Base-by-base conservation (phyloP, 345 rosid species). In the Linum lewisii region DNA sequence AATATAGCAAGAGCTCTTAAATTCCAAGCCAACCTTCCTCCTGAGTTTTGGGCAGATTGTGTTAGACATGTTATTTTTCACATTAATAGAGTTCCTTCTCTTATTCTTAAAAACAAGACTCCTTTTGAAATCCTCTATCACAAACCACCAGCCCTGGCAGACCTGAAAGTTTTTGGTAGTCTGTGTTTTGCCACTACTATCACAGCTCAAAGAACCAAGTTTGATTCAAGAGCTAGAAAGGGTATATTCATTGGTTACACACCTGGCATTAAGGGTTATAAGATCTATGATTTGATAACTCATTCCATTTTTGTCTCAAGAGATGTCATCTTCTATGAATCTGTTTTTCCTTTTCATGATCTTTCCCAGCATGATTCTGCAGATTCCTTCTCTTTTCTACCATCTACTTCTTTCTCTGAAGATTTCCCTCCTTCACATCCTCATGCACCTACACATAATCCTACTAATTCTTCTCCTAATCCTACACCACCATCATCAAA, bases 181-280 rank as follows among this genome's bases (percentile, higher is more conserved):
- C 20, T 62, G 16, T 62, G 65, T 15, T 62, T 62, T 52, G 58
- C 19, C 23, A 25, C 47, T 11, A 62, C 58, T 3, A n/a, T 49
- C 16, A 1, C 26, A 11, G 19, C 32, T 25, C 18, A 5, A 20
- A 25, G 19, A 14, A 51, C 58, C 25, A 52, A 32, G 14, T 51
- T 62, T 62, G 44, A 49, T 51, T 7, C 0, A 20, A 0, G 50
- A 51, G 44, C 16, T 23, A 24, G 25, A 0, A 11, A 5, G 2
- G 24, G 44, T 24, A 16, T 26, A 2, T 51, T 34, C 51, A 7
- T 49, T 24, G 0, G 26, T 10, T 8, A 45, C 9, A 24, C 64
- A 5, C 7, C 50, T 8, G 24, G 21, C 0, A 9, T 3, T 4
- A 61, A 61, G n/a, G 24, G 45, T 4, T 50, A 61, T 5, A 0